Conservation (phyloP, 1,139 yeast genomes). For the Geotrichum klebahnii region DNA sequence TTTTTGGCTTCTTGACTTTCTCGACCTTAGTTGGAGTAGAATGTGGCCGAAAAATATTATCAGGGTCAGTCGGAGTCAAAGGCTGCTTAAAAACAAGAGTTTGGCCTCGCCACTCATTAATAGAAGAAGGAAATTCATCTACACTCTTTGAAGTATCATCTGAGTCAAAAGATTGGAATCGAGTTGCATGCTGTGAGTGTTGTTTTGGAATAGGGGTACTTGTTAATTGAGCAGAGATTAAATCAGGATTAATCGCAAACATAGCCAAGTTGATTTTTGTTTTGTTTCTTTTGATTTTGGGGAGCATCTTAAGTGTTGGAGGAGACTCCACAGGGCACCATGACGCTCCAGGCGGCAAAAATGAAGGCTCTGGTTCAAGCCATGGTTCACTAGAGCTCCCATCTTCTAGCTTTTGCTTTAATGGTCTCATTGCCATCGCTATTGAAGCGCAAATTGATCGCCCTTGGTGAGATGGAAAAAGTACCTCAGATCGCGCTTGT, state of each 20-base stretch:
- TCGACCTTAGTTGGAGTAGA: not conserved
- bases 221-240: not conserved
- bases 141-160: not conserved
- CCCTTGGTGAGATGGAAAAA: not conserved
- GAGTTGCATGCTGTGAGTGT: not conserved
- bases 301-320: conserved; percentile 4
- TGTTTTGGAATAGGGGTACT: not conserved
- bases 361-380: conserved; percentile 9
- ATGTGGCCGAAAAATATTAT: conserved; percentile 2
- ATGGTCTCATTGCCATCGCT: conserved; percentile 2
- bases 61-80: conserved; percentile 9
- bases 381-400: not conserved
- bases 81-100: conserved; percentile 6
- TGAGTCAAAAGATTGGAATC: conserved; percentile 4
- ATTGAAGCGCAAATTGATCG: not conserved
- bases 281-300: conserved; percentile 1
- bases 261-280: not conserved
- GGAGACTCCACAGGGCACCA: conserved; percentile 7
- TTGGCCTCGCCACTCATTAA: conserved; percentile 3
- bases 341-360: not conserved
- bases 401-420: conserved; percentile 7
- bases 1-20: not conserved
- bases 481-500: conserved; percentile 1
- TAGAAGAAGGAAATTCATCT: not conserved
- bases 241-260: conserved; percentile 3